Conservation (phyloP, 2,329 filamentous ascomycete species). For the Davidsoniella neocaledoniae region DNA sequence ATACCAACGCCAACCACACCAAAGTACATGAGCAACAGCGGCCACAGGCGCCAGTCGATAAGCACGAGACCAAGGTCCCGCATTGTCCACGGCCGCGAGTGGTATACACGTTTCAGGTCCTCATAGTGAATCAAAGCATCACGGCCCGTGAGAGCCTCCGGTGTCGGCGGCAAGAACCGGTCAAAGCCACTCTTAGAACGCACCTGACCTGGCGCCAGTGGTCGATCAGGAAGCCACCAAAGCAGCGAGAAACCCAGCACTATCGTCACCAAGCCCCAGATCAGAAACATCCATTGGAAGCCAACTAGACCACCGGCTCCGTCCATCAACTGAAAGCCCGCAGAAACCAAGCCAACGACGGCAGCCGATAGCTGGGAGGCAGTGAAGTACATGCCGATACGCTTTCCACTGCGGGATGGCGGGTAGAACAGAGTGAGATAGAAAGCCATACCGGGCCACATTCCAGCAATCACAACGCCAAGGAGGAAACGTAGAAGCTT, state of each 20-base stretch:
- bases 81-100: slow-evolving; percentile 54
- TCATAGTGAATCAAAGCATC: slow-evolving; percentile 72
- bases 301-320: slow-evolving; percentile 58
- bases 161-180: slow-evolving; percentile 50
- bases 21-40: slow-evolving; percentile 80
- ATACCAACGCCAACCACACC: slow-evolving; percentile 87
- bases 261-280: slow-evolving; percentile 65
- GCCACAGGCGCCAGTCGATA: slow-evolving; percentile 78
- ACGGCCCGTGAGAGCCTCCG: slow-evolving; percentile 56
- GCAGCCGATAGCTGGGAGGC: slow-evolving; percentile 78
- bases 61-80: slow-evolving; percentile 54
- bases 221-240: slow-evolving; percentile 84
- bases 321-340: slow-evolving; percentile 86
- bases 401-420: slow-evolving; percentile 67
- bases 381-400: slow-evolving; percentile 81
- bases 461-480: slow-evolving; percentile 74
- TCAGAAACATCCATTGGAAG: slow-evolving; percentile 83
- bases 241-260: slow-evolving; percentile 56
- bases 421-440: slow-evolving; percentile 88
- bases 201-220: slow-evolving; percentile 52
- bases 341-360: slow-evolving; percentile 76
- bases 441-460: slow-evolving; percentile 93
- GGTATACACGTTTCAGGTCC: slow-evolving; percentile 67
- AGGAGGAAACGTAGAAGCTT: slow-evolving; percentile 77
- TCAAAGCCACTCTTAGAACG: slow-evolving; percentile 33